Evolutionary conservation across 352 stramenopile species (phyloP), one percentile per base, ranked within the genome.

Genomic region (Pythium rhizo-oryzae): DNA sequence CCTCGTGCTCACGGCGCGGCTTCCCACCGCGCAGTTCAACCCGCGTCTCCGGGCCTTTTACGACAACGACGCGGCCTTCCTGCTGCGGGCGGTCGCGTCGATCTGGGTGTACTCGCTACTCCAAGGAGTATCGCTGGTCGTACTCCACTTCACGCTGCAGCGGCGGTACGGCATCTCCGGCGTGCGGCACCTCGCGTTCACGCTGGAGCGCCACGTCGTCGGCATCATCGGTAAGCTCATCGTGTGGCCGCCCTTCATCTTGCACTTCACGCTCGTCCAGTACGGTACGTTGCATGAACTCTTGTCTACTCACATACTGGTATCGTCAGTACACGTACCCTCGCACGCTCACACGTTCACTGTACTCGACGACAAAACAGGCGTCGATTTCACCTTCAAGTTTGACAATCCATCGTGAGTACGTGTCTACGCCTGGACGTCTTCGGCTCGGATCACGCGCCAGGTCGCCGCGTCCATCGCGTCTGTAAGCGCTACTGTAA

Each of bases 61-160:
- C 41, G 24, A 50, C 16, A 53, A 61, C 16, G 23, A 41, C 19
- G 52, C 12, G 21, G 1, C 37, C 4, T 47, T 35, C 33, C 23
- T 68, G 15, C 25, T 39, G 23, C 23, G 23, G 18, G 39, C 56
- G 4, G 39, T 62, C 12, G 28, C 19, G 33, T 61, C 35, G 7
- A 65, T 65, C 21, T 44, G 61, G 52, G 21, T 70, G 44, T 70
- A 70, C 35, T 59, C 64, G n/a, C 50, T 54, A 5, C 49, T 70
- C 7, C 64, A 70, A 19, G 16, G 18, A 16, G 19, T 64, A 19
- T 65, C 55, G 35, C 28, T 50, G 4, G 53, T 68, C 28, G 58
- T 25, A 16, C 55, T 72, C 23, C 50, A 67, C 33, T 58, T 62
- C 18, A 46, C 60, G 23, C 61, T 72, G 52, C 61, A 67, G 59